Evolutionary conservation across 345 rosid species (phyloP).

Genomic region (Hibiscus syriacus): DNA sequence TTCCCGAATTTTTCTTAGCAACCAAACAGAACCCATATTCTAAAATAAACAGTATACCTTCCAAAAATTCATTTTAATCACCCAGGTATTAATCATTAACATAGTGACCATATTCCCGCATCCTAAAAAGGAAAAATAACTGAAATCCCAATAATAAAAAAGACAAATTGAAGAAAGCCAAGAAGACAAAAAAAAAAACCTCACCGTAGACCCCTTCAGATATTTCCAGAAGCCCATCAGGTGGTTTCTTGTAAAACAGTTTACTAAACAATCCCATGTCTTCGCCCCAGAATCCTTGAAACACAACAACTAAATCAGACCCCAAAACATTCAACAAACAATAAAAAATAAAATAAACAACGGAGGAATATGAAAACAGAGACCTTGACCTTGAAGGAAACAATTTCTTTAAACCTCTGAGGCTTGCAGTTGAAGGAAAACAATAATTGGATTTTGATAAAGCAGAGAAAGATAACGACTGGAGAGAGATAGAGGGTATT

Average conservation of each 20-base stretch:
- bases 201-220: constrained; percentile 77
- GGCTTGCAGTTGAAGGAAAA: constrained; percentile 3
- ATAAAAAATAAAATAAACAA: not conserved
- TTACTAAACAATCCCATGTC: constrained; percentile 81
- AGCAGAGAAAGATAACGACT: not conserved
- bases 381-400: not conserved
- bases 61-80: not conserved
- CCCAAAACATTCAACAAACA: not conserved
- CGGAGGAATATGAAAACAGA: too few species aligned
- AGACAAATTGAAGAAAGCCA: not conserved
- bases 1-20: not conserved
- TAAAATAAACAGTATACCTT: not conserved
- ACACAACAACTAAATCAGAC: not conserved
- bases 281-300: constrained; percentile 1
- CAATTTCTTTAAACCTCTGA: not conserved
- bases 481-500: not conserved
- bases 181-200: constrained; percentile 17
- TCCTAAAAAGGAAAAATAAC: not conserved
- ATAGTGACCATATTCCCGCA: not conserved
- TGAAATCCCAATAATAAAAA: not conserved
- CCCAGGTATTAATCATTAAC: not conserved
- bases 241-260: constrained; percentile 76
- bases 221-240: constrained; percentile 93
- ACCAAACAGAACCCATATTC: not conserved
- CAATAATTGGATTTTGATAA: not conserved